Evolutionary conservation across 495 filamentous ascomycete genomes (phyloP).

Genomic region (Saxophila tyrrhenica): DNA sequence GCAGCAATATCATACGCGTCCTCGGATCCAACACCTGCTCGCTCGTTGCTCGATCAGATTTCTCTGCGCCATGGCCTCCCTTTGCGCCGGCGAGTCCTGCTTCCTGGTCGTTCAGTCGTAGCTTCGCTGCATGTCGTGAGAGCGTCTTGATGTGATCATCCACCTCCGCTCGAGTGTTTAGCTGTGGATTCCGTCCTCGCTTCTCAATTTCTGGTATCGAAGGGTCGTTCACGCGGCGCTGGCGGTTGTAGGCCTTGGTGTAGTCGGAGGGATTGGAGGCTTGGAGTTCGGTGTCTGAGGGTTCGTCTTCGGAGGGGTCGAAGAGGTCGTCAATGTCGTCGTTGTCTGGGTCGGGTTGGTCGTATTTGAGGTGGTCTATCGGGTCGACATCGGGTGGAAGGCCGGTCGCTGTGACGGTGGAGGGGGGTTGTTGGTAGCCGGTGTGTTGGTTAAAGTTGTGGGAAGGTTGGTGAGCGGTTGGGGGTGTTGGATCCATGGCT

Average conservation of each 20-base stretch:
- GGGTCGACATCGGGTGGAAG: not conserved
- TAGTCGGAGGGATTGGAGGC: constrained; percentile 56
- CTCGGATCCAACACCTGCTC: constrained; percentile 90
- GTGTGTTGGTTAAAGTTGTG: not conserved
- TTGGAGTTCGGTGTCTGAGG: constrained; percentile 38
- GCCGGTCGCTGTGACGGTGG: not conserved
- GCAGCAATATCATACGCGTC: constrained; percentile 86
- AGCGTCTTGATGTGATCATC: constrained; percentile 81
- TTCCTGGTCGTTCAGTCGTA: constrained; percentile 62
- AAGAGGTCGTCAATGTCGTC: constrained; percentile 50
- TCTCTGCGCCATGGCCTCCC: constrained; percentile 51
- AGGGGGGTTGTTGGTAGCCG: not conserved
- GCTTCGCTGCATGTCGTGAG: constrained; percentile 77
- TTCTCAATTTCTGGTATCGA: constrained; percentile 43
- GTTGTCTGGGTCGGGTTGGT: constrained; percentile 24
- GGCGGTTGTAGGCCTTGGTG: constrained; percentile 86
- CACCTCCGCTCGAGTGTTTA: constrained; percentile 64
- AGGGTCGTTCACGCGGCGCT: constrained; percentile 49
- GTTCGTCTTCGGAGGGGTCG: constrained; percentile 43
- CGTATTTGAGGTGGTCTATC: constrained; percentile 4
- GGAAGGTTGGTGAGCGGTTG: not conserved
- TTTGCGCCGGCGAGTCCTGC: constrained; percentile 43
- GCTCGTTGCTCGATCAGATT: constrained; percentile 80
- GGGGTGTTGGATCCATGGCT: not conserved
- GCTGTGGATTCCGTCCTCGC: constrained; percentile 71